These are phyloP conservation scores for Scleroderma citrinum DNA, from an alignment of 768 basidiomycete genomes.

Conservation along the genomic window DNA sequence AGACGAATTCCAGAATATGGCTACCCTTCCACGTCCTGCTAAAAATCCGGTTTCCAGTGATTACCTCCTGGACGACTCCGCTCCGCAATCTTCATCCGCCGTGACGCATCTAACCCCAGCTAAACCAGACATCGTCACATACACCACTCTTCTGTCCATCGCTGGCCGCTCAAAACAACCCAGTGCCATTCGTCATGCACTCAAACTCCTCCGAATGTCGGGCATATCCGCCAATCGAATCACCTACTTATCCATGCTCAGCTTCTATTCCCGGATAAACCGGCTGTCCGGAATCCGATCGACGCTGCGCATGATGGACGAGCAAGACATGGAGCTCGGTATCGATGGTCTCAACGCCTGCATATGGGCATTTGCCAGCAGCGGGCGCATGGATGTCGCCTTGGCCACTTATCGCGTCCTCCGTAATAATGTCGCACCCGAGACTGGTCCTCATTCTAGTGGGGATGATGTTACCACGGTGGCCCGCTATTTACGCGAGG, in stretches of 20 bases:
- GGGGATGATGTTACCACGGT: constrained; percentile 33
- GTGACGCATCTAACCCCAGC: constrained; percentile 6
- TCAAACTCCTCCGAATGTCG: constrained; percentile 47
- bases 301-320: constrained; percentile 46
- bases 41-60: constrained; percentile 28
- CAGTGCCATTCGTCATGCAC: constrained; percentile 44
- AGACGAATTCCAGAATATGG: constrained; percentile 56
- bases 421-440: constrained; percentile 44
- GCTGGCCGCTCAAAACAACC: constrained; percentile 48
- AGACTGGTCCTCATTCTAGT: constrained; percentile 19
- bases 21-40: constrained; percentile 29
- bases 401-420: constrained; percentile 58
- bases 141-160: constrained; percentile 59
- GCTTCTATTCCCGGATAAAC: constrained; percentile 43
- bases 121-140: constrained; percentile 61
- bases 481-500: constrained; percentile 34
- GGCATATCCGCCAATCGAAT: constrained; percentile 52
- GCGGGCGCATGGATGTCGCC: constrained; percentile 49
- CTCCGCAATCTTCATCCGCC: constrained; percentile 1
- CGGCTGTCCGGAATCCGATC: constrained; percentile 51
- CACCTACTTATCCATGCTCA: constrained; percentile 55
- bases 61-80: not conserved
- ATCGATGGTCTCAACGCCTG: constrained; percentile 65
- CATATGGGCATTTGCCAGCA: constrained; percentile 61
- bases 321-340: constrained; percentile 46